Evolutionary conservation across 1,284 basidiomycete species (phyloP), one percentile per base, ranked within the genome.

Genomic region (Marasmius oreades): DNA sequence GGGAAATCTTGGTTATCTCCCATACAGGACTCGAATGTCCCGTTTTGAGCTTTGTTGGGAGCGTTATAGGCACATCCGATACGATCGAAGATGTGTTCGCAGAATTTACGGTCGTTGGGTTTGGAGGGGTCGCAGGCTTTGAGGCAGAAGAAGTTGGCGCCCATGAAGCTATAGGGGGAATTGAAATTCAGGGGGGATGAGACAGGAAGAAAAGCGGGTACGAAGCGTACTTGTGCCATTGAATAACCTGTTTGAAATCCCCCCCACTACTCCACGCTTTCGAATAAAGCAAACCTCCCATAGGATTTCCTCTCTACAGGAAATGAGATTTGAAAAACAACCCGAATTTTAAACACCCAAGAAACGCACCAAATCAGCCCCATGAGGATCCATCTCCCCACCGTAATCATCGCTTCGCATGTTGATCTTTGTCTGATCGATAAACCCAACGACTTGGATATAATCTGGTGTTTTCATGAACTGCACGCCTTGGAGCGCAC

Each of bases 61-160:
- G 60, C 77, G 62, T 85, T 85, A 70, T 78, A 82, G 1, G 58
- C 57, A 64, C 82, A 85, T 0, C 83, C 83, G 44, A 82, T 75
- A 50, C 78, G 74, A 62, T 85, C 82, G 56, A 70, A 77, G 39
- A 72, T 70, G 67, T 81, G 75, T 62, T 77, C 73, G 72, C 82
- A 85, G 60, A 68, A 73, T 43, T 68, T 62, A 14, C 69, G 66
- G 8, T 74, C 73, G 51, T 75, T 72, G 23, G 69, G 61, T 37
- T 71, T 73, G 31, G 67, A 58, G 0, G 79, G 81, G 60, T 81
- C 79, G 65, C 84, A 85, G 0, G 65, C 57, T 51, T 76, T 76
- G 52, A 76, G 47, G 55, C 73, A 75, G 61, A 75, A 76, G 20
- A 26, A 56, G 23, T 57, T 45, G 4, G 68, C 69, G 44, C 81